A percentile compares a stretch with the other conserved stretches of the same genome.
Conservation (phyloP, 352 stramenopile species). For the Achlya hypogyna region DNA sequence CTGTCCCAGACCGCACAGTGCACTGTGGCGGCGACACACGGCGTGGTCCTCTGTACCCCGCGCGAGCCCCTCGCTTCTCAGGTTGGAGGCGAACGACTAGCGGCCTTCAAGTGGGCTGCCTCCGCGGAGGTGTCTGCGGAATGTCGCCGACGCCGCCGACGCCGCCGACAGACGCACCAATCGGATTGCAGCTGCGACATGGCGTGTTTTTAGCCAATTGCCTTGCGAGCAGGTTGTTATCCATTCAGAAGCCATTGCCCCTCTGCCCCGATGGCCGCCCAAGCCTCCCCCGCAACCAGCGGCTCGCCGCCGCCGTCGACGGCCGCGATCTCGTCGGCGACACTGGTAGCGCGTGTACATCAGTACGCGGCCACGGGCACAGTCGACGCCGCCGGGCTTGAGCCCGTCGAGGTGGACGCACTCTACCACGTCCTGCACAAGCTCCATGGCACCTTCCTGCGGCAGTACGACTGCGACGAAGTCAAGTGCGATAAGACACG, state of each 20-base stretch:
- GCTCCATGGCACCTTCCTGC: constrained; percentile 11
- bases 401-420: not conserved
- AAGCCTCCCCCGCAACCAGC: not conserved
- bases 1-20: too few species aligned
- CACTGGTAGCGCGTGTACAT: constrained; percentile 5
- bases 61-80: too few species aligned
- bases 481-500: constrained; percentile 15
- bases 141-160: too few species aligned
- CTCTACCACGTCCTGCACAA: constrained; percentile 7
- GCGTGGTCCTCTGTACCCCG: too few species aligned
- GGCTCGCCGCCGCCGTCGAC: not conserved
- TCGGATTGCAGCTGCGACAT: not conserved
- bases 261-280: not conserved
- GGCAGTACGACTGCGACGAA: constrained; percentile 19
- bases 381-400: constrained; percentile 2
- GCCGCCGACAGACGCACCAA: not conserved
- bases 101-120: too few species aligned
- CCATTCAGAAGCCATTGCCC: not conserved
- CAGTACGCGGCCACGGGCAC: constrained; percentile 12
- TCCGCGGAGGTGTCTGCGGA: too few species aligned
- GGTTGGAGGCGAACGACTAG: too few species aligned
- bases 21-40: too few species aligned
- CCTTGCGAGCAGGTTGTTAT: not conserved
- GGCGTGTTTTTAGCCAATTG: not conserved
- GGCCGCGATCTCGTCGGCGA: not conserved